Base-by-base conservation (phyloP, 1,284 basidiomycete genomes). In the Wolfiporia cocos region DNA sequence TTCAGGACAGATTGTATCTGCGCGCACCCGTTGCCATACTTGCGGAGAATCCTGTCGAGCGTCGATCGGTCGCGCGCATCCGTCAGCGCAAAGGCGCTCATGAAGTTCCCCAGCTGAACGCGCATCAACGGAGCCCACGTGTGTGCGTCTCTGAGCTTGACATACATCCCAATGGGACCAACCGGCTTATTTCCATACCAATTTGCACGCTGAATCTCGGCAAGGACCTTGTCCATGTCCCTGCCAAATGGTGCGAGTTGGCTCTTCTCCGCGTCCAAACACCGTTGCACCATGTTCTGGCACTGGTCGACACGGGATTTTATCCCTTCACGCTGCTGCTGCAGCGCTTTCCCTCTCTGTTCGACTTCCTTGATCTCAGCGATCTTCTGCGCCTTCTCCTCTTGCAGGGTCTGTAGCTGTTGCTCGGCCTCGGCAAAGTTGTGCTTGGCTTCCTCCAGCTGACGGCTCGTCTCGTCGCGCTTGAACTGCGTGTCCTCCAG, bases 151-250 rank as follows among this genome's bases (percentile, higher is more conserved):
- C 70, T 78, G 37, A 93, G 76, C 54, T 84, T 85, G 50, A 99
- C 83, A 57, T 79, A 76, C 34, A 73, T 49, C 0, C 93, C 93
- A n/a, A 98, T 68, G 0, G 93, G 92, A 1, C 96, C 96, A 21
- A 97, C 62, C 0, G 95, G 94, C 14, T 58, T 64, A 28, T 82
- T 71, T 7, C 84, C 85, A 21, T 69, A 57, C 91, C 91, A 92
- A 4, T 52, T 60, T 49, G 67, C 65, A 7, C 52, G 53, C n/a
- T 66, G 53, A 38, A 96, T 86, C 30, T 61, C 66, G 4, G 70
- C 67, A 17, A 84, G 48, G n/a, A 92, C 71, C 0, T 56, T 56
- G 37, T 83, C 68, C 53, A 88, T 78, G 47, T 86, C 70, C 18
- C 55, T 63, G 2, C 86, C 87, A 49, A 80, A 90, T 3, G 74